phyloP scores from a whole-genome alignment of 768 basidiomycete species.

The Pleurotus salmoneostramineus region DNA sequence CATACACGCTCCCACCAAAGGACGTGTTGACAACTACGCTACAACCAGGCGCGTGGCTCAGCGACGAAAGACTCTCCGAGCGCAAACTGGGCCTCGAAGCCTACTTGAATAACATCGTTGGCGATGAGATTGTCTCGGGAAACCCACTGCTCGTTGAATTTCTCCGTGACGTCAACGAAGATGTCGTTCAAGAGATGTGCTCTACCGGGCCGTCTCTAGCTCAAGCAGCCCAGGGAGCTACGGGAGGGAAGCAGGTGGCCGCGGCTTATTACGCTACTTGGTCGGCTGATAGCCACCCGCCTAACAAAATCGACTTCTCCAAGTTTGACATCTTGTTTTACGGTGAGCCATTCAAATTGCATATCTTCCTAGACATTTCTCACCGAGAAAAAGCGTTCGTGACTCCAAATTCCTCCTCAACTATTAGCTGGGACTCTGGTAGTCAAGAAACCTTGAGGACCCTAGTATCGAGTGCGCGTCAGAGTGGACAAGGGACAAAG shows the following conservation, averaged over 20 bases:
- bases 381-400: slow-evolving; percentile 40
- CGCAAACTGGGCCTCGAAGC: slow-evolving; percentile 36
- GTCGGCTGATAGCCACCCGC: not conserved
- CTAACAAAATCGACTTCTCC: slow-evolving; percentile 3
- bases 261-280: slow-evolving; percentile 5
- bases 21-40: slow-evolving; percentile 36
- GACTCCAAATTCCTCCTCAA: slow-evolving; percentile 42
- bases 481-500: slow-evolving; percentile 40
- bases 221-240: not conserved
- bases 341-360: slow-evolving; percentile 10
- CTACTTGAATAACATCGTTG: slow-evolving; percentile 32
- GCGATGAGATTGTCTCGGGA: slow-evolving; percentile 22
- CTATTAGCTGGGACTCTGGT: slow-evolving; percentile 38
- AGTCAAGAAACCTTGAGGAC: slow-evolving; percentile 38
- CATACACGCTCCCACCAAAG: slow-evolving; percentile 33
- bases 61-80: slow-evolving; percentile 39
- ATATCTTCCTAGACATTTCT: not conserved
- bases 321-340: slow-evolving; percentile 5
- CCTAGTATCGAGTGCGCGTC: slow-evolving; percentile 43
- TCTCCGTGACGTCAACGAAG: not conserved
- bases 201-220: not conserved
- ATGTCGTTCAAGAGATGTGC: not conserved
- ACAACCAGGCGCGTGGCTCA: slow-evolving; percentile 41
- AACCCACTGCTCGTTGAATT: slow-evolving; percentile 27
- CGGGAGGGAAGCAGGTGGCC: not conserved